Conservation (phyloP, 2,329 filamentous ascomycete species). For the Fonsecaea erecta region DNA sequence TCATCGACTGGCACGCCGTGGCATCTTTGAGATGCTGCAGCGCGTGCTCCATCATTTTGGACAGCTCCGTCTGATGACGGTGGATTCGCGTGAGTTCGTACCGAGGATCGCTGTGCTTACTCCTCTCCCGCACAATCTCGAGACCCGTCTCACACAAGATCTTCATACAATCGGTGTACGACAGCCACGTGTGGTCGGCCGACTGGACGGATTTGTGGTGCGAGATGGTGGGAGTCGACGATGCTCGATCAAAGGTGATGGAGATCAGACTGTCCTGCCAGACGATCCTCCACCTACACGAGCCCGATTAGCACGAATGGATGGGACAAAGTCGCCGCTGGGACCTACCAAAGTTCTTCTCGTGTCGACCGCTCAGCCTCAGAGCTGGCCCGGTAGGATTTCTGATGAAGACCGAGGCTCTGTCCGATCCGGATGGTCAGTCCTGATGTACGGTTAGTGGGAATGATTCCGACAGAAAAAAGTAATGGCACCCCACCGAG, state of each 20-base stretch:
- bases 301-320: no score
- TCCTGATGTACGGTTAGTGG: slow-evolving; percentile 35
- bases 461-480: no score
- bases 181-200: slow-evolving; percentile 28
- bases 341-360: slow-evolving; percentile 63
- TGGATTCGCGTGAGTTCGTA: slow-evolving; percentile 59
- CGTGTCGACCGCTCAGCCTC: slow-evolving; percentile 56
- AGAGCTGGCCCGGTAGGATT: neutral
- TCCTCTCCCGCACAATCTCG: slow-evolving; percentile 47
- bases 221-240: slow-evolving; percentile 39
- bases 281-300: slow-evolving; percentile 42
- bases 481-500: slow-evolving; percentile 55
- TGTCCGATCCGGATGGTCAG: slow-evolving; percentile 43
- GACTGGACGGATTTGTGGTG: neutral
- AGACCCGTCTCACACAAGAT: slow-evolving; percentile 39
- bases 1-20: slow-evolving; percentile 46
- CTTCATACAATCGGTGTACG: slow-evolving; percentile 41
- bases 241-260: slow-evolving; percentile 43
- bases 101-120: slow-evolving; percentile 57
- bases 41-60: slow-evolving; percentile 61
- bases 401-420: slow-evolving; percentile 42
- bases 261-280: slow-evolving; percentile 46
- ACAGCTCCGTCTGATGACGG: slow-evolving; percentile 60
- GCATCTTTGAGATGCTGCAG: slow-evolving; percentile 62
- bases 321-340: no score